Evolutionary conservation across 2,329 filamentous ascomycete species (phyloP).

Genomic region (Xylariaceae sp.): DNA sequence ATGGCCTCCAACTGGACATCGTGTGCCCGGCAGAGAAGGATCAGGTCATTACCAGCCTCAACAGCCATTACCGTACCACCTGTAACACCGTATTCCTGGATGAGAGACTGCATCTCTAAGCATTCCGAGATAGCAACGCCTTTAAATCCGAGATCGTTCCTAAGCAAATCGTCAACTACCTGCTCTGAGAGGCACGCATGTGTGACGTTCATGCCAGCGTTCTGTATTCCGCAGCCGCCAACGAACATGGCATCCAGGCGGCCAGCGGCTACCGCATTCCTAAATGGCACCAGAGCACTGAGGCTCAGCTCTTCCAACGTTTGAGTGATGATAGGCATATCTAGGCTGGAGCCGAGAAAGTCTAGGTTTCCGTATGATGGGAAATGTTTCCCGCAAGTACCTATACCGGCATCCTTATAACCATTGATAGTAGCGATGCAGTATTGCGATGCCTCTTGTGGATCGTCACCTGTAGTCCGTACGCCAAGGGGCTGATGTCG

Average conservation of each 20-base stretch:
- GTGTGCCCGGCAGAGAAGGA: conserved; percentile 86
- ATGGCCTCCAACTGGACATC: conserved; percentile 91
- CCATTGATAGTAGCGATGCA: conserved; percentile 90
- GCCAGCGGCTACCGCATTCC: conserved; percentile 85
- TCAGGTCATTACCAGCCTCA: conserved; percentile 91
- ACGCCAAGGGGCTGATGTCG: conserved; percentile 90
- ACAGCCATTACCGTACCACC: conserved; percentile 98
- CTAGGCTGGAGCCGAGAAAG: conserved; percentile 86
- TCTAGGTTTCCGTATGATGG: conserved; percentile 95
- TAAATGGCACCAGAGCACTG: conserved; percentile 89
- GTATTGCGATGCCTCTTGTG: conserved; percentile 92
- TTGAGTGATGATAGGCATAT: conserved; percentile 95
- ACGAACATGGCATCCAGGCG: conserved; percentile 92
- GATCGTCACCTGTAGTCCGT: conserved; percentile 87
- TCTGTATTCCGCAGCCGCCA: conserved; percentile 90
- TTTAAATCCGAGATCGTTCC: conserved; percentile 87
- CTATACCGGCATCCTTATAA: conserved; percentile 87
- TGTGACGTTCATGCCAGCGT: conserved; percentile 90
- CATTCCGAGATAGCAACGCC: conserved; percentile 96
- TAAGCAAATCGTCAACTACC: conserved; percentile 86
- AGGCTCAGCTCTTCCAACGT: conserved; percentile 90
- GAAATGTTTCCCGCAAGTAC: conserved; percentile 94
- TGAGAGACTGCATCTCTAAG: conserved; percentile 93
- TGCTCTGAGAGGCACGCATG: conserved; percentile 93
- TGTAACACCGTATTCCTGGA: conserved; percentile 94